Evolutionary conservation across 225 moss, liverwort and hornwort species (phyloP).

Genomic region (Climacium dendroides): DNA sequence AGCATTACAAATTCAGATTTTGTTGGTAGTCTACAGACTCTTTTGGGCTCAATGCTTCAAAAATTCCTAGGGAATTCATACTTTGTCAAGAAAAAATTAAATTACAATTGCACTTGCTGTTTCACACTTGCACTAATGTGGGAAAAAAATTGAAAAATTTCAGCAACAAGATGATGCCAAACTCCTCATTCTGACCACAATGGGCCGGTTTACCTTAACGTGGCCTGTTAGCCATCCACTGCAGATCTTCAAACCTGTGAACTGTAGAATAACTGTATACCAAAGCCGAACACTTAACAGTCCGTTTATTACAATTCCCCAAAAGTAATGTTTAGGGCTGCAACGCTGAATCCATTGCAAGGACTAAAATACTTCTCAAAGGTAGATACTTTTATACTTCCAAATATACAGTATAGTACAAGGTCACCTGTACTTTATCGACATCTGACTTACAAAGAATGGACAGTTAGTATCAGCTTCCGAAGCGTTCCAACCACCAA

Average conservation of each 20-base stretch:
- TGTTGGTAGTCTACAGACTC: too few species aligned
- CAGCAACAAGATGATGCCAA: too few species aligned
- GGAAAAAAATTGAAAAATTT: too few species aligned
- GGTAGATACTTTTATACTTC: neutral
- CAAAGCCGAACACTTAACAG: neutral
- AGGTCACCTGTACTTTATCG: slow-evolving; percentile 5
- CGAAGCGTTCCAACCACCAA: neutral
- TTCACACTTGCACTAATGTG: too few species aligned
- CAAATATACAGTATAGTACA: slow-evolving; percentile 32
- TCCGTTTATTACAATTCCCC: neutral
- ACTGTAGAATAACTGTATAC: neutral
- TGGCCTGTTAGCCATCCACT: neutral
- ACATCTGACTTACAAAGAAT: neutral
- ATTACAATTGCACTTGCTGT: too few species aligned
- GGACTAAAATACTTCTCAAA: neutral
- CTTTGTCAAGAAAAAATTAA: too few species aligned
- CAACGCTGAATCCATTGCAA: neutral
- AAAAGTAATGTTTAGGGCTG: neutral
- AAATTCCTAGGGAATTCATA: too few species aligned
- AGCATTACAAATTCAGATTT: too few species aligned
- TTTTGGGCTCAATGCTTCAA: too few species aligned
- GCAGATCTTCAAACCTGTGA: neutral
- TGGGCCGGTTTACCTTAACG: too few species aligned
- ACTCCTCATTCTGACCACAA: too few species aligned
- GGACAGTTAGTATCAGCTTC: neutral